Evolutionary conservation across 78 protist genomes (phyloP).

Genomic region (Cavenderia fasciculata): DNA sequence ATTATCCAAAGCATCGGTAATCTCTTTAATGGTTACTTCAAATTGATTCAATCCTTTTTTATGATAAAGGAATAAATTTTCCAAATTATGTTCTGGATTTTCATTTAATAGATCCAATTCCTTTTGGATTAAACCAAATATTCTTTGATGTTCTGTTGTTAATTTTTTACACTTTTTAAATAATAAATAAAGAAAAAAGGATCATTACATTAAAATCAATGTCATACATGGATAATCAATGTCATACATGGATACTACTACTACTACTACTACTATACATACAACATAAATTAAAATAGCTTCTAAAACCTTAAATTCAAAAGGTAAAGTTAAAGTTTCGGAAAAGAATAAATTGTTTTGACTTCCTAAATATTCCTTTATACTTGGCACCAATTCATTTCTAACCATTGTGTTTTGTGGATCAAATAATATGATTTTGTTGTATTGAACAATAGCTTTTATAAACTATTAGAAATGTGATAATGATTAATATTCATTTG

Average conservation of each 20-base stretch:
- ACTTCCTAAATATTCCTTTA: conserved; percentile 15
- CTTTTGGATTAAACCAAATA: conserved; percentile 32
- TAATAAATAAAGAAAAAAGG: not conserved
- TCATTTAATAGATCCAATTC: conserved; percentile 62
- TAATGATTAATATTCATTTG: too few relatives aligned
- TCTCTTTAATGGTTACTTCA: conserved; percentile 47
- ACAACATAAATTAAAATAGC: conserved; percentile 33
- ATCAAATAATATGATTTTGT: conserved; percentile 38
- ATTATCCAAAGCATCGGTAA: conserved; percentile 32
- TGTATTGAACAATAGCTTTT: conserved; percentile 52
- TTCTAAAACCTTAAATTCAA: conserved; percentile 65
- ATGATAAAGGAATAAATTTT: conserved; percentile 30
- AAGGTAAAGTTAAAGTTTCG: conserved; percentile 43
- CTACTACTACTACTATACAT: not conserved
- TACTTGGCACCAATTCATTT: not conserved
- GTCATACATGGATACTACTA: not conserved
- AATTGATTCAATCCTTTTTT: conserved; percentile 72
- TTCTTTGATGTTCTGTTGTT: conserved; percentile 41
- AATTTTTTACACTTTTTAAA: conserved; percentile 37
- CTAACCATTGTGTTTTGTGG: conserved; percentile 6
- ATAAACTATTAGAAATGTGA: not conserved
- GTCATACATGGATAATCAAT: not conserved
- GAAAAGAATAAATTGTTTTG: conserved; percentile 8
- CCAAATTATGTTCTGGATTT: conserved; percentile 71
- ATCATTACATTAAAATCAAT: not conserved